These are phyloP conservation scores for Beta lomatogona DNA, from an alignment of 179 eudicot genomes.

Conservation along the genomic window DNA sequence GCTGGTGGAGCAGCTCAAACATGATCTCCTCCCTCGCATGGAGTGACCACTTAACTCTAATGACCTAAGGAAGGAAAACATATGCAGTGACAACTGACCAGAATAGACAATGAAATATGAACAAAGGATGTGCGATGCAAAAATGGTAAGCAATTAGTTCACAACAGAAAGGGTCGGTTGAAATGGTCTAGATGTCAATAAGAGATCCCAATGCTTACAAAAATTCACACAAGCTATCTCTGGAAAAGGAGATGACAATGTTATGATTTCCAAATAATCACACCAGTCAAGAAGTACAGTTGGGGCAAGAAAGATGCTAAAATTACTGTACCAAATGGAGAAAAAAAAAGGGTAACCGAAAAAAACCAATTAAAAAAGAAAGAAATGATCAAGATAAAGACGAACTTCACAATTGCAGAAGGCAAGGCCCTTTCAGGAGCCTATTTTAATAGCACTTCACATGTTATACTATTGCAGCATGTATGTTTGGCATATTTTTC, in stretches of 20 bases:
- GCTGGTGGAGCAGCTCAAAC: slow-evolving; percentile 91
- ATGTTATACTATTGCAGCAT: too few species aligned
- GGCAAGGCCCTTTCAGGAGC: background rate
- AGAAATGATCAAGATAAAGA: background rate
- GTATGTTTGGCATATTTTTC: too few species aligned
- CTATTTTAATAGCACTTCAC: background rate
- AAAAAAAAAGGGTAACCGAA: background rate
- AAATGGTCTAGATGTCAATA: slow-evolving; percentile 5
- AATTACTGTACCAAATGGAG: background rate
- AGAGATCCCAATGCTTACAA: background rate
- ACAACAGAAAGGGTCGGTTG: background rate
- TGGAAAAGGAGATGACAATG: background rate
- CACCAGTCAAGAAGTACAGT: background rate
- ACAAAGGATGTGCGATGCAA: background rate
- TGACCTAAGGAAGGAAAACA: slow-evolving; percentile 48
- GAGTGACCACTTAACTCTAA: slow-evolving; percentile 96
- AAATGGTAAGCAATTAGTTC: background rate
- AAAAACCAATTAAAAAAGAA: background rate
- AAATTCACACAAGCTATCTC: background rate
- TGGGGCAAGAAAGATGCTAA: background rate
- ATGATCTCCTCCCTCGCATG: slow-evolving; percentile 98
- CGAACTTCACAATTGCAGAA: background rate
- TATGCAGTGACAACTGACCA: background rate
- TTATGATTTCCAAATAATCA: background rate
- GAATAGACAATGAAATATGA: background rate